Base-by-base conservation (phyloP, 257 asterid genomes). In the Solanum ossicruentum region DNA sequence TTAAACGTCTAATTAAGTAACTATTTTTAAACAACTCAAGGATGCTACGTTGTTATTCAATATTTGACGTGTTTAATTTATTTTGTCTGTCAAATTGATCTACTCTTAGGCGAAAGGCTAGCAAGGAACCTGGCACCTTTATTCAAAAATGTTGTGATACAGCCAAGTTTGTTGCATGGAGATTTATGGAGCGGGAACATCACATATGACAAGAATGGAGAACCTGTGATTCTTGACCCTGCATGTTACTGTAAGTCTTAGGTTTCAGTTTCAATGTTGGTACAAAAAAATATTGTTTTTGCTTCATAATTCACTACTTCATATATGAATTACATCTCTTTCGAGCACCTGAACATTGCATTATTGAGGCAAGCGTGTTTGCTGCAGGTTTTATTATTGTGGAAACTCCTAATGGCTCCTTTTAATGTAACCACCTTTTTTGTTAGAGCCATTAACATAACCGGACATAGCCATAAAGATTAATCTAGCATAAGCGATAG, bases 121-220 rank as follows among this genome's bases (percentile, higher is more conserved):
- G 91, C 94, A 84, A 95, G 94, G 92, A 95, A 91, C 89, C 90
- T 96, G 90, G 89, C 91, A 54, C 95, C 95, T 84, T 90, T 96
- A 20, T 95, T 96, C 81, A 89, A 93, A 75, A 92, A 93, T 86
- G 92, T 90, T 69, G 88, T 89, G 20, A 58, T 93, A 78, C 96
- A 93, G 92, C 98, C 99, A 84, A 93, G 99, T 93, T 86, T 96
- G 89, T 84, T 96, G 83, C 99, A 96, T 60, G 99, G 99, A 71
- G 99, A 96, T 90, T 89, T 96, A 72, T 96, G 99, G 99, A 96
- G 99, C 85, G 99, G 99, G 73, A 96, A 96, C 84, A 92, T 96
- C 85, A 89, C 92, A 85, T 92, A 92, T 51, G 98, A 95, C 91
- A 93, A 90, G 85, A 91, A 88, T 45, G 98, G 99, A 0, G 98